phyloP scores from a whole-genome alignment of 331 rosid genomes.

The Acacia pycnantha region DNA sequence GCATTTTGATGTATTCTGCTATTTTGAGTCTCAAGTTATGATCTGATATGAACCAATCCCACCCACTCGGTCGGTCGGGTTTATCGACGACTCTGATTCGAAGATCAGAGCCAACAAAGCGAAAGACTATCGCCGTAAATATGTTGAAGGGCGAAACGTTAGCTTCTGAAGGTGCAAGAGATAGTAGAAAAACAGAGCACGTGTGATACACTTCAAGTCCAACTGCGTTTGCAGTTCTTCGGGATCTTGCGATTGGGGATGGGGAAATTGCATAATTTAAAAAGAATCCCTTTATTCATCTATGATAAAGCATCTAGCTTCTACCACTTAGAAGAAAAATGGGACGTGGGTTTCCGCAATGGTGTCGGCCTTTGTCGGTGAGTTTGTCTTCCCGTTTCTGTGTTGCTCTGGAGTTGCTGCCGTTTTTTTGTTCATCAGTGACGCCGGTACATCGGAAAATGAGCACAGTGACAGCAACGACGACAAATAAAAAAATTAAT shows the following conservation, averaged over 20 bases:
- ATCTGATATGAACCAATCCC: not conserved
- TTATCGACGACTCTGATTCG: not conserved
- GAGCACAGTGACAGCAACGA: not conserved
- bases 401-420: not conserved
- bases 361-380: not conserved
- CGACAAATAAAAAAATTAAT: too few relatives aligned
- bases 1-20: not conserved
- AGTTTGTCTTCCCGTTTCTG: not conserved
- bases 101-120: not conserved
- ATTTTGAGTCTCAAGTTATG: not conserved
- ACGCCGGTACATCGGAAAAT: not conserved
- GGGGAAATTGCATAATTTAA: not conserved
- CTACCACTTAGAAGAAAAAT: not conserved
- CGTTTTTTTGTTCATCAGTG: not conserved
- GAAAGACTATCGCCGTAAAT: not conserved
- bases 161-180: not conserved
- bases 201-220: not conserved
- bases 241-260: not conserved
- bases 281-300: not conserved
- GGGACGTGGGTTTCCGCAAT: not conserved
- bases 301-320: not conserved
- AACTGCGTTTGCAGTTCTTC: not conserved
- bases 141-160: not conserved
- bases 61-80: not conserved
- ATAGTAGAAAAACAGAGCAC: not conserved